Evolutionary conservation across 306 rosid species (phyloP), one percentile per base, ranked within the genome.

Genomic region (Crataegus laevigata): DNA sequence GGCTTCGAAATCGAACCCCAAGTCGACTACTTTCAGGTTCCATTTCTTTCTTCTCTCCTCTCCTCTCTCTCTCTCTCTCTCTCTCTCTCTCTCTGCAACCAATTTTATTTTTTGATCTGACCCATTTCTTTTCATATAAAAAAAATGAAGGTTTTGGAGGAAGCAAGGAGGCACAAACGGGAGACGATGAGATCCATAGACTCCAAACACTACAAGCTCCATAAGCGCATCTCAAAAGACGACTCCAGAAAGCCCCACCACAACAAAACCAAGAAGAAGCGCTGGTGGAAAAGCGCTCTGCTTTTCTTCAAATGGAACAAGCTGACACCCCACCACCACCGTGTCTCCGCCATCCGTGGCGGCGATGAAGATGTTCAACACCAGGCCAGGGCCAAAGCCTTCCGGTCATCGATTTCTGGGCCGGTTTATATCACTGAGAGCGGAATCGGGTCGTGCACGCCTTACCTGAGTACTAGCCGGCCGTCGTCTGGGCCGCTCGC

Each of bases 1-100:
- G 98, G 98, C 74, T 94, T n/a, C n/a, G n/a, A n/a, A n/a, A n/a
- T 94, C 71, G 98, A 94, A 77, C 93, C 98, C 26, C 97, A 91
- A 80, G 77, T 90, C 81, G 93, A 91, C 84, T 91, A 91, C 50
- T 92, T 94, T 71, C 98, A 94, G 91, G 98, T 94, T 68, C 50
- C 62, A 6, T 15, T 74, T 64, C 12, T 47, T 0, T 45, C 52
- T 15, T 50, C 17, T 67, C 17, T 3, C 28, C n/a, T n/a, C n/a
- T n/a, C n/a, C n/a, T n/a, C 34, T 32, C 36, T 32, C 36, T 24
- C 28, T 14, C 3, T 11, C 24, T 57, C 34, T 1, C 7, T 3
- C 30, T 29, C 25, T 2, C 8, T 40, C 8, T 50, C 30, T 6
- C 30, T 70, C 32, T 68, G 24, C 25, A 24, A 36, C n/a, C 14